phyloP scores from a whole-genome alignment of 2,329 filamentous ascomycete species.

The Epichloe typhina region DNA sequence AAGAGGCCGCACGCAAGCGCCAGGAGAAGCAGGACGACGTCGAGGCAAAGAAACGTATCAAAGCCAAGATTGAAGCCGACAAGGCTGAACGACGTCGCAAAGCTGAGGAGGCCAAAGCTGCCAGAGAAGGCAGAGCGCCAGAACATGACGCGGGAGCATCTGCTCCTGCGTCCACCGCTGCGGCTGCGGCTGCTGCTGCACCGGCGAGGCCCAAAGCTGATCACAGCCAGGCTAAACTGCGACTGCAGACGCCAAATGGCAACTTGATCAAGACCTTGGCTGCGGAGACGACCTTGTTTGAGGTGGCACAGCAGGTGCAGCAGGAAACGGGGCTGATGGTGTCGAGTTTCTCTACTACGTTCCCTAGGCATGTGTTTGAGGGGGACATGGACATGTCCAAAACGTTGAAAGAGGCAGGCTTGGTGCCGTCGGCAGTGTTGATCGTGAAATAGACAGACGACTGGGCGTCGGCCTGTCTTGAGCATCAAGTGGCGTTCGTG shows the following conservation, averaged over 20 bases:
- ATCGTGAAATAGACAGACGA: conserved; percentile 44
- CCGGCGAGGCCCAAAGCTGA: conserved; percentile 51
- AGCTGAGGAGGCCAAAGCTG: conserved; percentile 73
- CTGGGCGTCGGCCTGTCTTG: background rate
- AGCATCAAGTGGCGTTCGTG: background rate
- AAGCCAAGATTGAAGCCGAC: conserved; percentile 88
- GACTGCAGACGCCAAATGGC: conserved; percentile 61
- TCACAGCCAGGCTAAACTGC: conserved; percentile 68
- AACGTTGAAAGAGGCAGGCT: conserved; percentile 81
- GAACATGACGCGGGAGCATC: conserved; percentile 27
- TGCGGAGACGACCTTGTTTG: conserved; percentile 82
- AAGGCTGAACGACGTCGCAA: conserved; percentile 80
- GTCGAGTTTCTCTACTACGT: conserved; percentile 70
- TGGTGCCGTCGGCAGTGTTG: conserved; percentile 83
- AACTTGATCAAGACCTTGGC: conserved; percentile 80
- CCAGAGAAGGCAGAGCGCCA: conserved; percentile 58
- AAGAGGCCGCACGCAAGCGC: conserved; percentile 76
- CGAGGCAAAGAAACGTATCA: conserved; percentile 77
- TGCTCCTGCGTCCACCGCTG: conserved; percentile 15
- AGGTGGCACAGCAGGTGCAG: conserved; percentile 67
- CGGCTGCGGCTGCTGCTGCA: conserved; percentile 29
- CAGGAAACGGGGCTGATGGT: conserved; percentile 59
- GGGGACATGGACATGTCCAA: conserved; percentile 65
- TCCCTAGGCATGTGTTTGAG: conserved; percentile 70
- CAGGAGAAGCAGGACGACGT: conserved; percentile 77